A percentile compares a stretch with the other conserved stretches of the same genome.
phyloP scores from a whole-genome alignment of 257 asterid species.

The Sherardia arvensis region DNA sequence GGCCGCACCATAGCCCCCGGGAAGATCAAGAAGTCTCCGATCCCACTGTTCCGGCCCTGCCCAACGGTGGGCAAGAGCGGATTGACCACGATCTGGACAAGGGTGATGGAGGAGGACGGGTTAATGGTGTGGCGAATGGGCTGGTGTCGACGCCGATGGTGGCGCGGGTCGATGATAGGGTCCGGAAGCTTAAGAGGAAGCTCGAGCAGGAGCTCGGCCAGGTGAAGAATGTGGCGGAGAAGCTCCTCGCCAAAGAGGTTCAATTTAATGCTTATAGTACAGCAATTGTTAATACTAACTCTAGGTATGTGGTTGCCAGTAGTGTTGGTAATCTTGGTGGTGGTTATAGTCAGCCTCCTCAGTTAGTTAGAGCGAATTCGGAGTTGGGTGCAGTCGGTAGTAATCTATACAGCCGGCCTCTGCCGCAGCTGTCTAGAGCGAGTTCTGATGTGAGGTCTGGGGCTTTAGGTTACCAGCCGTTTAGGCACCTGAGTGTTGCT shows the following conservation, averaged over 20 bases:
- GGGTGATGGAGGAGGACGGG: background rate
- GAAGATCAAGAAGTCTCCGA: background rate
- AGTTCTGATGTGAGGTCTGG: conserved; percentile 44
- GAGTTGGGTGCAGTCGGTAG: conserved; percentile 40
- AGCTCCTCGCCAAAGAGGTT: conserved; percentile 51
- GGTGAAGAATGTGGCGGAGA: conserved; percentile 39
- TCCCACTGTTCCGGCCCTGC: background rate
- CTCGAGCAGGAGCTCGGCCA: conserved; percentile 52
- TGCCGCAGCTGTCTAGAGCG: conserved; percentile 42
- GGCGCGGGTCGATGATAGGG: conserved; percentile 47
- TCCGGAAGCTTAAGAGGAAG: conserved; percentile 44
- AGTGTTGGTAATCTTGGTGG: conserved; percentile 32
- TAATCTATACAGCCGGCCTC: conserved; percentile 20
- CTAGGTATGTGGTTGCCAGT: conserved; percentile 22
- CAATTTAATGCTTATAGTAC: conserved; percentile 36
- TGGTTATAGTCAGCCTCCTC: conserved; percentile 21
- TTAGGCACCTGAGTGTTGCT: conserved; percentile 64
- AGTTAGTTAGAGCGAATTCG: conserved; percentile 40
- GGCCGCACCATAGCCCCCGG: background rate
- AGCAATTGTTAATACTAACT: conserved; percentile 22
- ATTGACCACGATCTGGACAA: background rate
- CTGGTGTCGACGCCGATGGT: conserved; percentile 22
- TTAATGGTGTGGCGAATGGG: conserved; percentile 17
- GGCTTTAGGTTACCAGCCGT: conserved; percentile 33
- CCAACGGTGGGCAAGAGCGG: conserved; percentile 5